Evolutionary conservation across 1,284 basidiomycete species (phyloP), one percentile per base, ranked within the genome.

Genomic region (Fomitopsis palustris): DNA sequence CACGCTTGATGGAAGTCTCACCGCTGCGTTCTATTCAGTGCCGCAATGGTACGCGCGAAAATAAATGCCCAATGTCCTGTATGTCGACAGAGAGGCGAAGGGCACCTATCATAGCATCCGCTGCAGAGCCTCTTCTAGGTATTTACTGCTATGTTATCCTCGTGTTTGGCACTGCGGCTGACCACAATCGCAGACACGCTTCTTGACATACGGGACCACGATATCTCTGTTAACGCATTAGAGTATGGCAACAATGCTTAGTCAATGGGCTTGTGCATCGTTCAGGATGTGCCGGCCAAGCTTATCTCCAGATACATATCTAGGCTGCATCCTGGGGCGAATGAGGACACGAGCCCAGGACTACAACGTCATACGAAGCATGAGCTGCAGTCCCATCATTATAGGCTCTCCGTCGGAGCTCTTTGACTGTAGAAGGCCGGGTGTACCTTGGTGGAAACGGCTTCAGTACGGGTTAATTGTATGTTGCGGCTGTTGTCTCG

Each of bases 61-160:
- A 76, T 93, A 5, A 77, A 75, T 45, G 76, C 85, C 39, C 85
- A 87, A 2, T 95, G 92, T 72, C 92, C 92, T 2, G 86, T 92
- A 0, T 94, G 92, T 74, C 78, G 82, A 67, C 78, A 79, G 67
- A 79, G 75, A 59, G 77, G 77, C 42, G 83, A 87, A 65, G 85
- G 82, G 9, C 64, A 74, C 64, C 77, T 78, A 74, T 76, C 75
- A 66, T 78, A 71, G 78, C 49, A 4, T 42, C 43, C 12, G 12
- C 35, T 8, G 6, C 25, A 45, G 4, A 25, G 43, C 23, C 21
- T 47, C 10, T 47, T 4, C 25, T 47, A 47, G 25, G 45, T 47
- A 27, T 12, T 29, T 3, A 6, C 8, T 43, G 19, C 10, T 14
- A 27, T 25, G 29, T 51, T 21, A 31, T 25, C n/a, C 25, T 51